Base-by-base conservation (phyloP, 2,329 filamentous ascomycete species). In the Fusarium incarnatum region DNA sequence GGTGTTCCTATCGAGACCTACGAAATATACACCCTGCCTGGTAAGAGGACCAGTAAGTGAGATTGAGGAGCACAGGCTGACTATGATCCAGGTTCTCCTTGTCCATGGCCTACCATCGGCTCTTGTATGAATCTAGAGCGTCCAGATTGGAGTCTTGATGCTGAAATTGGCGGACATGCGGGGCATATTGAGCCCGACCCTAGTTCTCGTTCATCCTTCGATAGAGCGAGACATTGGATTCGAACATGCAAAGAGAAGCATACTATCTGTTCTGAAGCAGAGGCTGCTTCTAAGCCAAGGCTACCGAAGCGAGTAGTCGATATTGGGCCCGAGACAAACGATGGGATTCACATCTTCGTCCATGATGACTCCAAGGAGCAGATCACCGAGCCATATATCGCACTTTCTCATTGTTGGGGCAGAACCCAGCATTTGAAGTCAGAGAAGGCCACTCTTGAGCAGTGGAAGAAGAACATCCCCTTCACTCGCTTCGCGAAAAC, bases 321-420 rank as follows among this genome's bases (percentile, higher is more conserved):
- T 20, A 60, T 75, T 27, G 73, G 73, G 0, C 61, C 64, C 3
- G 48, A 46, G 5, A 56, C 67, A 1, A 73, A 75, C 12, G 37
- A 64, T 3, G 55, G 65, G 3, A 75, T 75, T 15, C 66, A 60
- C 13, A 45, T 75, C 11, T 48, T 67, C 4, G 69, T 69, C 9
- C 50, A 64, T 6, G 69, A 64, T 8, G 67, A 70, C 30, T 40
- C 64, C 4, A 20, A 20, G 5, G n/a, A 60, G 8, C 46, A 58
- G 10, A 63, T 62, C 0, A 30, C 46, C 11, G 48, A 60, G 18
- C 56, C 67, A 5, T 75, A 74, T 11, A 67, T 75, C 13, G 73
- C 71, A 0, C 23, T 75, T 0, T 74, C 73, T 30, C 73, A 75
- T 18, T 75, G 73, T 8, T 75, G 73, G 73, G 73, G 73, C 1